Conservation (phyloP, 2,329 filamentous ascomycete genomes). For the Phaeosphaeriaceae sp. region DNA sequence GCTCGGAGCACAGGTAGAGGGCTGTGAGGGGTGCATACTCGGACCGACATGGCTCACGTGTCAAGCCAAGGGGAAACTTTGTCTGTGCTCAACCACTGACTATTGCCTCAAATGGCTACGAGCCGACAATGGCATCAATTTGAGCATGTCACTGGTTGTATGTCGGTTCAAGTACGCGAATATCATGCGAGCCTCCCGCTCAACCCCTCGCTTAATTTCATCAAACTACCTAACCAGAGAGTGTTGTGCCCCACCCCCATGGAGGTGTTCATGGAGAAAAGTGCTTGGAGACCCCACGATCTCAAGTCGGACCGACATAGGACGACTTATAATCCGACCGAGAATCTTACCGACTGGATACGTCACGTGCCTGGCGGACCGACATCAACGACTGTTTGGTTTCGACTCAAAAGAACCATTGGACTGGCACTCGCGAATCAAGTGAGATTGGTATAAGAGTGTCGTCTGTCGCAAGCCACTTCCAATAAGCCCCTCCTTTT, state of each 20-base stretch:
- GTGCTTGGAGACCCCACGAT: constrained; percentile 3
- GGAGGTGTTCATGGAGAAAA: constrained; percentile 7
- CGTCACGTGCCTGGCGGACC: constrained; percentile 3
- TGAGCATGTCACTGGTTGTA: constrained; percentile 20
- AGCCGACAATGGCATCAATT: neutral
- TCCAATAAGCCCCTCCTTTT: constrained; percentile 2
- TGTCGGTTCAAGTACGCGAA: constrained; percentile 15
- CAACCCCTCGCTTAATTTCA: constrained; percentile 14
- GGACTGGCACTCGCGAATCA: constrained; percentile 1
- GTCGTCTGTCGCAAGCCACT: constrained; percentile 8
- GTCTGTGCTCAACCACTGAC: constrained; percentile 3
- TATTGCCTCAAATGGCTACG: neutral
- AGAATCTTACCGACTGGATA: constrained; percentile 9
- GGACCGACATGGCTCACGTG: constrained; percentile 17
- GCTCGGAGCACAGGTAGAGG: neutral
- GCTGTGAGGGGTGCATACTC: constrained; percentile 17
- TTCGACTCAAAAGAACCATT: neutral
- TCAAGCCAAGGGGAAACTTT: neutral
- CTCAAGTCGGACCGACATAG: constrained; percentile 19
- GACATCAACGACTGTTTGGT: neutral
- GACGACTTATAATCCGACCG: constrained; percentile 16
- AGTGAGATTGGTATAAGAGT: constrained; percentile 12
- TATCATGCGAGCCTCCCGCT: constrained; percentile 5
- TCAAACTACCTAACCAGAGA: neutral
- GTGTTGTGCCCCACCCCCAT: constrained; percentile 12